A percentile compares a stretch with the other conserved stretches of the same genome.
Evolutionary conservation across 768 basidiomycete species (phyloP).

Genomic region (Nevesoporus exiguus): DNA sequence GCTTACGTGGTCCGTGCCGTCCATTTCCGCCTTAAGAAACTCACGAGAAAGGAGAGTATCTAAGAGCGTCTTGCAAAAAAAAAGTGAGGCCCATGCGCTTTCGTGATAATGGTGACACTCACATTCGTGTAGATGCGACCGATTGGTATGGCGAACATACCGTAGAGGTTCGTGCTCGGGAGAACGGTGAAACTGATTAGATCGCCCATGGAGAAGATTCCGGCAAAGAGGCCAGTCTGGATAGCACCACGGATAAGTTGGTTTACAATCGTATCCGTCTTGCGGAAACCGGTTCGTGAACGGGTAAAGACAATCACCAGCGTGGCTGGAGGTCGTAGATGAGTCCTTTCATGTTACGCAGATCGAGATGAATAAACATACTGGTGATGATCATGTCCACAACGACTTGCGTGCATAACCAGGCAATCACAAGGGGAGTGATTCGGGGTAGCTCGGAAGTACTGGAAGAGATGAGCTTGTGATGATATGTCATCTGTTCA

Average conservation of each 20-base stretch:
- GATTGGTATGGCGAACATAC: background rate
- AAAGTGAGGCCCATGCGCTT: background rate
- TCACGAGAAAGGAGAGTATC: background rate
- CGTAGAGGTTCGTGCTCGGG: background rate
- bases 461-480: background rate
- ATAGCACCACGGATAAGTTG: background rate
- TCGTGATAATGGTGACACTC: background rate
- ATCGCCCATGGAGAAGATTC: background rate
- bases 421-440: background rate
- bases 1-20: background rate
- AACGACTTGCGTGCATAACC: background rate
- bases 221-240: background rate
- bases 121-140: background rate
- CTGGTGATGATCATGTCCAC: background rate
- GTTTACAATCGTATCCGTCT: background rate
- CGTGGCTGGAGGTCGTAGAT: background rate
- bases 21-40: background rate
- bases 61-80: background rate
- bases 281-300: background rate
- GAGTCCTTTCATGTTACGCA: background rate
- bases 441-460: background rate
- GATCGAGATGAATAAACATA: background rate
- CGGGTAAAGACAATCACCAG: background rate
- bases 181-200: background rate
- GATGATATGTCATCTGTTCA: background rate